Evolutionary conservation across 495 filamentous ascomycete species (phyloP), one percentile per base, ranked within the genome.

Genomic region (Chlorociboria aeruginascens): DNA sequence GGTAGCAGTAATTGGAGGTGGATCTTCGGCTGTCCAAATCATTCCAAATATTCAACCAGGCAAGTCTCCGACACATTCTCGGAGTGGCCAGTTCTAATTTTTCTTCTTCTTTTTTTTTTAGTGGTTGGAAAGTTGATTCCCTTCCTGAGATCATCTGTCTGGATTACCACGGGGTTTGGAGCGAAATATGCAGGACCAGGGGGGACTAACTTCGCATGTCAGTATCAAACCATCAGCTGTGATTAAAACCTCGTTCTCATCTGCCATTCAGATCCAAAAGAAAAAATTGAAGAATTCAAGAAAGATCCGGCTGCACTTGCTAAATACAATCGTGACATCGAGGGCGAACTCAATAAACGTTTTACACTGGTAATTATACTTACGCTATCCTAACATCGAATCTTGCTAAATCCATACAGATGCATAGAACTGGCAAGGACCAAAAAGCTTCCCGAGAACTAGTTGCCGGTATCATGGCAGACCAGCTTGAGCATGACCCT

Each of bases 101-200:
- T n/a, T n/a, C n/a, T n/a, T n/a, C n/a, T n/a, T n/a, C n/a, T n/a
- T n/a, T n/a, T n/a, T n/a, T n/a, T 10, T 13, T 8, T 9, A n/a
- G 56, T 62, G 7, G 77, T 78, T 13, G 52, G 61, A 12, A 67
- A 70, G 14, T 62, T 74, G 39, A 75, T 81, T 49, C 73, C 81
- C 61, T 85, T 82, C 45, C 75, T 74, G 3, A 70, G 82, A 28
- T 77, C 75, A 48, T 70, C 67, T 17, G 80, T 78, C 2, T 86
- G 82, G 82, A 76, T 86, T 14, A 73, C 78, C 0, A 67, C 76
- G 13, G 66, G 68, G 2, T 72, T 70, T 45, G 65, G 60, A 49
- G 63, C 64, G n/a, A 32, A 50, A 9, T 33, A 40, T 32, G 43
- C 48, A 6, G 48, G 49, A 8, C 41, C 41, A 6, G 48, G 38